These are phyloP conservation scores for Cercophora newfieldiana DNA, from an alignment of 495 filamentous ascomycete species.

Conservation along the genomic window DNA sequence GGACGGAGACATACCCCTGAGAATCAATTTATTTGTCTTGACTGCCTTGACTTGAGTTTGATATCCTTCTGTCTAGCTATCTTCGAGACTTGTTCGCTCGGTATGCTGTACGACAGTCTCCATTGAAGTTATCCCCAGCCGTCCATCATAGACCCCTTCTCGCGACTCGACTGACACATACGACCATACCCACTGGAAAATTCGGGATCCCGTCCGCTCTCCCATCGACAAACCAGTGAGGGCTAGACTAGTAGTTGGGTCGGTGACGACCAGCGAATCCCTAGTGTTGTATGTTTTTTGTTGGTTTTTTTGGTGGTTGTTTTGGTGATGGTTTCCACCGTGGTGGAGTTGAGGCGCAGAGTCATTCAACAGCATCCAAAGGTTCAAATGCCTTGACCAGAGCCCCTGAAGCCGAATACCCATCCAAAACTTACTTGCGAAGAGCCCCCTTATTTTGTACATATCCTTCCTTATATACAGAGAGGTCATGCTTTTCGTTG, in stretches of 20 bases:
- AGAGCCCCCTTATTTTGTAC: too few species aligned
- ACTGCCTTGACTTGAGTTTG: not conserved
- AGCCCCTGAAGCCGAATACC: too few species aligned
- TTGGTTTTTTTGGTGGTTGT: not conserved
- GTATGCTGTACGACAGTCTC: not conserved
- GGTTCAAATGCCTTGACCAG: too few species aligned
- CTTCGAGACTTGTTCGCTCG: not conserved
- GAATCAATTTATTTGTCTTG: not conserved
- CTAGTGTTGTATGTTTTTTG: slow-evolving; percentile 22
- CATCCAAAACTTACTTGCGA: too few species aligned
- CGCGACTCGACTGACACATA: slow-evolving; percentile 25
- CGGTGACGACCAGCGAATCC: slow-evolving; percentile 44
- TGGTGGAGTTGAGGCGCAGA: too few species aligned
- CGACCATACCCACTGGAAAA: slow-evolving; percentile 47
- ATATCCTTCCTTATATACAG: too few species aligned
- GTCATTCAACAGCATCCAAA: too few species aligned
- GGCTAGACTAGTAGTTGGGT: slow-evolving; percentile 48
- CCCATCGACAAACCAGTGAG: slow-evolving; percentile 42
- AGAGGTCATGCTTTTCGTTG: too few species aligned
- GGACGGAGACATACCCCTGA: not conserved
- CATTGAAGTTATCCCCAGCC: not conserved
- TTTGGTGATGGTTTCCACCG: not conserved
- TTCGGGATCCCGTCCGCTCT: slow-evolving; percentile 55
- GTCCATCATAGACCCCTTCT: not conserved
- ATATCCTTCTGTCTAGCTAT: not conserved